phyloP scores from a whole-genome alignment of 140 eudicot genomes.

The Stevia rebaudiana region DNA sequence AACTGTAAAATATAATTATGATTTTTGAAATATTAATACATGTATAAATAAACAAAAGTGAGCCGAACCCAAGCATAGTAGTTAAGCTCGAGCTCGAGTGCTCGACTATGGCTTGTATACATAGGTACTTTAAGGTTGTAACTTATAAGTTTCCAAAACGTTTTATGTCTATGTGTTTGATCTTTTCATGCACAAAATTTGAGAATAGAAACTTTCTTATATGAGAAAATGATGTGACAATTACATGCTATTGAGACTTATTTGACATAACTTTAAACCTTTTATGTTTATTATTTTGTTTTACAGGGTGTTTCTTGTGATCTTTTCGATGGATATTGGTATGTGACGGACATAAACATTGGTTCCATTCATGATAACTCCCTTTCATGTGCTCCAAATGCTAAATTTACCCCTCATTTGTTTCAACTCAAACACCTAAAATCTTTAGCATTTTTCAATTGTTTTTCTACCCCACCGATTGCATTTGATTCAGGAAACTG shows the following conservation, averaged over 20 bases:
- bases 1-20: too few species aligned
- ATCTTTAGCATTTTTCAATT: slow-evolving; percentile 73
- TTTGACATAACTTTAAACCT: not conserved
- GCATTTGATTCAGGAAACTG: slow-evolving; percentile 45
- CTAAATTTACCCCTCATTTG: slow-evolving; percentile 51
- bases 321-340: slow-evolving; percentile 76
- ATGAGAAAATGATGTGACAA: not conserved
- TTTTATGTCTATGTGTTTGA: not conserved
- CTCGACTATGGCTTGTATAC: too few species aligned
- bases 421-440: slow-evolving; percentile 62
- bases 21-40: too few species aligned
- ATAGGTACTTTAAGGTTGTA: too few species aligned
- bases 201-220: slow-evolving; percentile 1
- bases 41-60: too few species aligned
- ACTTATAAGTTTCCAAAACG: not conserved
- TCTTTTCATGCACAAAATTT: slow-evolving; percentile 8
- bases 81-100: too few species aligned
- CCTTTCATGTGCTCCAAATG: slow-evolving; percentile 57
- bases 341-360: slow-evolving; percentile 62
- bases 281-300: slow-evolving; percentile 3
- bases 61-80: too few species aligned
- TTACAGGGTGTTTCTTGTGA: slow-evolving; percentile 93
- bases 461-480: slow-evolving; percentile 39
- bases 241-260: slow-evolving; percentile 5
- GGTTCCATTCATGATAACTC: slow-evolving; percentile 86